Evolutionary conservation across 495 filamentous ascomycete species (phyloP).

Genomic region (Chaetomium cochliodes): DNA sequence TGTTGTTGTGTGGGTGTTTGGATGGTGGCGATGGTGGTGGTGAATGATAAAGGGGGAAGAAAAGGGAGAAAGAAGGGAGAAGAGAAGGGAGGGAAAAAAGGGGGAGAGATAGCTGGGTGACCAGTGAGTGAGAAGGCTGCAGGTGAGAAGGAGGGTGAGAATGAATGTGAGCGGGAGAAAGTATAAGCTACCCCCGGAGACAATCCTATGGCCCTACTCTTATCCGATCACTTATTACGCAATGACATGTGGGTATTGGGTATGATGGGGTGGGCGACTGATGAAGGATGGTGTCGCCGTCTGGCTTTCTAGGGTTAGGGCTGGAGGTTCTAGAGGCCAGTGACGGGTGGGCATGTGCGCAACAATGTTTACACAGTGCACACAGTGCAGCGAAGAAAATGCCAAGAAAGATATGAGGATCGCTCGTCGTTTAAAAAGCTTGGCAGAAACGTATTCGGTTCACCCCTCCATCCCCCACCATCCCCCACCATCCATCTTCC

Average conservation of each 20-base stretch:
- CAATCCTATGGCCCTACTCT: slow-evolving; percentile 1
- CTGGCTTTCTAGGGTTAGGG: neutral
- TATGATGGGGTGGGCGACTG: neutral
- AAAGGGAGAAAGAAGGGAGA: neutral
- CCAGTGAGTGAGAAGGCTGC: neutral
- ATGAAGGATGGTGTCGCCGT: neutral
- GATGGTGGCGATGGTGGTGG: neutral
- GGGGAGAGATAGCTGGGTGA: too few relatives aligned
- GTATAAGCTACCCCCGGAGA: neutral
- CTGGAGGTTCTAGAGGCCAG: too few relatives aligned
- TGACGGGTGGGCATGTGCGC: too few relatives aligned
- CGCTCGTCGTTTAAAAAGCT: too few relatives aligned
- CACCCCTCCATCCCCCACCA: too few relatives aligned
- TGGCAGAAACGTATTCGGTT: too few relatives aligned
- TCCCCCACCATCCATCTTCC: too few relatives aligned
- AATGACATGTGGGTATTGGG: neutral
- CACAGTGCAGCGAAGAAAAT: neutral
- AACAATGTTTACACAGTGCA: too few relatives aligned
- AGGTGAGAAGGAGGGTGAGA: neutral
- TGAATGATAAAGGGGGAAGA: neutral
- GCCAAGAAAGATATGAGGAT: too few relatives aligned
- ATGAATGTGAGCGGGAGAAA: neutral
- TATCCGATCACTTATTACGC: slow-evolving; percentile 12
- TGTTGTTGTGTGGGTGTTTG: too few relatives aligned
- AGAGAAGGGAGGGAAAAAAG: neutral